Evolutionary conservation across 805 yeast genomes (phyloP), one percentile per base, ranked within the genome.

Genomic region (Cephaloascus albidus): DNA sequence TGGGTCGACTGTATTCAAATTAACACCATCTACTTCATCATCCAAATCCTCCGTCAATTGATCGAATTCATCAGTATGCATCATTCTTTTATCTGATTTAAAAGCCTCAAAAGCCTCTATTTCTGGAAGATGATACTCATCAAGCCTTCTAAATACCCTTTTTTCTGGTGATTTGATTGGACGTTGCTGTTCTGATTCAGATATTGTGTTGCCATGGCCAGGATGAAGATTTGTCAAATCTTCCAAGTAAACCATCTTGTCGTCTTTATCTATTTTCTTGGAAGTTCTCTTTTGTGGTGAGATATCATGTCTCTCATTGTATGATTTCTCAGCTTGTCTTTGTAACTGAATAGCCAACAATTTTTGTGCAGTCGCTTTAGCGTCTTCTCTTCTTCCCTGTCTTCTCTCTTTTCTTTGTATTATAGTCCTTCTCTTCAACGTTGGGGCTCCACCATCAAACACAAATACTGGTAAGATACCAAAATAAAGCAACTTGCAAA

Each of bases 401-500:
- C 96, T 61, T 43, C 85, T 61, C 50, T 84, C 85, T 46, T 76
- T 73, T 45, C 99, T 72, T 42, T 76, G 70, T 14, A 69, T 68
- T 15, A 93, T 84, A 0, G 96, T 90, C 42, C 78, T 78, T 45
- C 80, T 66, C 63, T 93, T 93, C 52, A 93, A 60, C 1, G 70
- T 68, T 0, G 96, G 96, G 0, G 94, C 96, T 1, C 93, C 96
- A 20, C 97, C 97, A 63, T 89, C 97, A 65, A 89, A 89, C 1
- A 89, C 93, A 67, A 89, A 89, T 4, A 89, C 82, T 0, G 97
- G 97, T 38, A 65, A 70, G 16, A 84, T 87, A 0, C 97, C 97
- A 62, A 81, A 85, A 55, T 77, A 93, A 18, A 93, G 58, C 43
- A 93, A 61, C 50, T 93, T 93, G 62, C 97, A 89, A 14, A 93